Conservation (phyloP, 1,139 yeast genomes). For the Kodamaea sp. region DNA sequence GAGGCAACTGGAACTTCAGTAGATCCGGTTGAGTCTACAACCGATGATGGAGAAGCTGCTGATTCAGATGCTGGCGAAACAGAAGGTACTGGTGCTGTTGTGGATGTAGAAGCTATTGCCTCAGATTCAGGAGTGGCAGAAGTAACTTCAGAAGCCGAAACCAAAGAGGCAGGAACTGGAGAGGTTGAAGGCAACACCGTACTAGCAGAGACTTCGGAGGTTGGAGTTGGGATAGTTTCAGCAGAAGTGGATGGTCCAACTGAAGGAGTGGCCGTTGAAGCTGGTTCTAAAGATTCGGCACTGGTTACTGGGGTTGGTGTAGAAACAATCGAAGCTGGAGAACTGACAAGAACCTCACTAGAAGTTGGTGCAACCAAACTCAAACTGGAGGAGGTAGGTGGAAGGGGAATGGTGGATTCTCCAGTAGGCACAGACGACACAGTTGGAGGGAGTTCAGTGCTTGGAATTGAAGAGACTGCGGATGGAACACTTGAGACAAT, state of each 20-base stretch:
- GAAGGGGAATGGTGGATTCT: neutral
- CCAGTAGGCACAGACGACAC: too few relatives aligned
- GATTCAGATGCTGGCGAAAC: neutral
- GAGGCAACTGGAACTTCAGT: neutral
- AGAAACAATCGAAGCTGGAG: neutral
- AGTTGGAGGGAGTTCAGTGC: too few relatives aligned
- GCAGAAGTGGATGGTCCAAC: neutral
- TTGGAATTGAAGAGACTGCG: too few relatives aligned
- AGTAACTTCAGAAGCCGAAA: slow-evolving; percentile 1
- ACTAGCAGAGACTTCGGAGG: too few relatives aligned
- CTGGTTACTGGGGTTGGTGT: neutral
- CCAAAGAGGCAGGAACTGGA: neutral
- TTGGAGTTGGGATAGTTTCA: neutral
- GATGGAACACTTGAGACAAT: too few relatives aligned
- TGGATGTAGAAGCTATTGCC: neutral
- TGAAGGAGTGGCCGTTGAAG: neutral
- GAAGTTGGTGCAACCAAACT: neutral
- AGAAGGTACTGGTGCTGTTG: neutral
- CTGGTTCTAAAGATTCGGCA: neutral
- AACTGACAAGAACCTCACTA: neutral
- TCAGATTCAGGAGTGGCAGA: neutral
- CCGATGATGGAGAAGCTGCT: neutral
- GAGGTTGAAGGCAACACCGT: neutral
- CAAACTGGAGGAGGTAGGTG: neutral
- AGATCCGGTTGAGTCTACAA: neutral